phyloP scores from a whole-genome alignment of 208 protist genomes.

The Trypanosoma conorhini region DNA sequence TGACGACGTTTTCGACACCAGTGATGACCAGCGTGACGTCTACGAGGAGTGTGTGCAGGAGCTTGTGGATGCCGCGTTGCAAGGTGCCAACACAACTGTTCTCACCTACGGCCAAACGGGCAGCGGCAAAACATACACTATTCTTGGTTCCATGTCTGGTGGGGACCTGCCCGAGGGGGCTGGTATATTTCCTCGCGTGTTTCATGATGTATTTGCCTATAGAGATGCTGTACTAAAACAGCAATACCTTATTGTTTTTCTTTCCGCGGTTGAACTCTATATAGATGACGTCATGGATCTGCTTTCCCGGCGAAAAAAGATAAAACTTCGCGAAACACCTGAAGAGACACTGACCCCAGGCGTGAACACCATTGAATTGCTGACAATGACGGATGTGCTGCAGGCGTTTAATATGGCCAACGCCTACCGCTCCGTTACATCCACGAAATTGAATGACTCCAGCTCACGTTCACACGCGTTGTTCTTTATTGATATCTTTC shows the following conservation, averaged over 20 bases:
- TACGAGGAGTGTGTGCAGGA: slow-evolving; percentile 87
- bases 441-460: slow-evolving; percentile 90
- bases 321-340: slow-evolving; percentile 80
- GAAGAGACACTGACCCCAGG: slow-evolving; percentile 72
- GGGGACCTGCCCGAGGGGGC: slow-evolving; percentile 44
- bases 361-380: slow-evolving; percentile 66
- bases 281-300: slow-evolving; percentile 89
- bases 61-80: slow-evolving; percentile 77
- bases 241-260: slow-evolving; percentile 66
- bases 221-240: slow-evolving; percentile 37
- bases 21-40: slow-evolving; percentile 68
- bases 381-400: slow-evolving; percentile 70
- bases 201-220: slow-evolving; percentile 86
- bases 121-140: slow-evolving; percentile 92
- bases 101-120: slow-evolving; percentile 92
- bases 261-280: slow-evolving; percentile 90
- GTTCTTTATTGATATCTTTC: slow-evolving; percentile 91
- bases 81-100: slow-evolving; percentile 79
- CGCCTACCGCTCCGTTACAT: slow-evolving; percentile 66
- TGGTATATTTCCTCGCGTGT: slow-evolving; percentile 86
- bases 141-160: slow-evolving; percentile 67
- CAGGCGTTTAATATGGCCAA: slow-evolving; percentile 77
- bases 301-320: slow-evolving; percentile 71
- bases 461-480: slow-evolving; percentile 91
- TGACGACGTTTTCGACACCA: slow-evolving; percentile 85